phyloP scores from a whole-genome alignment of 1,284 basidiomycete species.

The Neolentinus lepideus region DNA sequence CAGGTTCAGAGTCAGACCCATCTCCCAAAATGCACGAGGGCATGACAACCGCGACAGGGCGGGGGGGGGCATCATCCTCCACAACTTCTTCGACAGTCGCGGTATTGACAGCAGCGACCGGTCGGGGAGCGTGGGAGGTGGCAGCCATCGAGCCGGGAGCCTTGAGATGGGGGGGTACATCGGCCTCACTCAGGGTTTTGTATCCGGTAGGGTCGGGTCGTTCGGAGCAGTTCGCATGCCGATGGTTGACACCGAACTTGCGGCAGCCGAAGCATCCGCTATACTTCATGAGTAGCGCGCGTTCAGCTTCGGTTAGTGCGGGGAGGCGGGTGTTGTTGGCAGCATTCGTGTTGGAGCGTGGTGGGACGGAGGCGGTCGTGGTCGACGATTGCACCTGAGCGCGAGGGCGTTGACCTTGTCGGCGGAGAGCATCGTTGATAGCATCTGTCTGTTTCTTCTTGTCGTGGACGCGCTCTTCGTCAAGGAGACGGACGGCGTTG shows the following conservation, averaged over 20 bases:
- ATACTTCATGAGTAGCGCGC: neutral
- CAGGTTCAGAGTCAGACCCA: neutral
- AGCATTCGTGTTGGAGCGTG: neutral
- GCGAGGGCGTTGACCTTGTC: neutral
- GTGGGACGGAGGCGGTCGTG: neutral
- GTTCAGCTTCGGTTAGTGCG: neutral
- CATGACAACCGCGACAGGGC: neutral
- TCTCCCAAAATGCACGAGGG: neutral
- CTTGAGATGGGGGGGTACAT: neutral
- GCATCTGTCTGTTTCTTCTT: neutral
- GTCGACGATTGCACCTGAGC: neutral
- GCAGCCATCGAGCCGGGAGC: neutral
- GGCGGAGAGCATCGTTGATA: neutral
- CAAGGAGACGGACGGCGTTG: neutral
- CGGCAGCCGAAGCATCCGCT: neutral
- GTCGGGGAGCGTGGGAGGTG: neutral
- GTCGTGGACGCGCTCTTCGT: neutral
- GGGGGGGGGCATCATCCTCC: neutral
- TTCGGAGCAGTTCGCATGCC: neutral
- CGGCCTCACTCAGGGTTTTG: neutral
- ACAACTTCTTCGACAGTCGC: neutral
- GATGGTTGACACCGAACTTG: neutral
- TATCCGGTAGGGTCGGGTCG: neutral
- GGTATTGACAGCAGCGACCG: neutral
- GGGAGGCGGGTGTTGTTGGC: neutral